Evolutionary conservation across 2,329 filamentous ascomycete genomes (phyloP).

Genomic region (Aurifilum marmelostoma): DNA sequence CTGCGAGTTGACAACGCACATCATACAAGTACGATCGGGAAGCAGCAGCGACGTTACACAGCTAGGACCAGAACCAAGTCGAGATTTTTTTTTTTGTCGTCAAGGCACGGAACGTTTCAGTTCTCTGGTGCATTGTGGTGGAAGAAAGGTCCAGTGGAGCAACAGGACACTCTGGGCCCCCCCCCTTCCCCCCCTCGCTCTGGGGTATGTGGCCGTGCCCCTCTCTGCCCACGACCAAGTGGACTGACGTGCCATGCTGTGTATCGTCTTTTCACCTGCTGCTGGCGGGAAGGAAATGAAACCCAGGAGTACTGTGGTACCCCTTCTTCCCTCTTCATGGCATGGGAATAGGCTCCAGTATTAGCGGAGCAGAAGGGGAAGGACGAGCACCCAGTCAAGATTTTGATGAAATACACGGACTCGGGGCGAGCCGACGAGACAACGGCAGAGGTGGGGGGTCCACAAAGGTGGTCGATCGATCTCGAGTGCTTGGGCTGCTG

Average conservation of each 20-base stretch:
- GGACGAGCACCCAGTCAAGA: constrained; percentile 1
- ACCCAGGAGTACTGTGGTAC: not conserved
- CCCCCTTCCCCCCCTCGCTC: no score
- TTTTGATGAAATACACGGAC: constrained; percentile 17
- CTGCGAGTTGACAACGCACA: constrained; percentile 16
- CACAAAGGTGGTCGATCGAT: constrained; percentile 18
- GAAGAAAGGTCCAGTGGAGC: not conserved
- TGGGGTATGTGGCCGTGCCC: not conserved
- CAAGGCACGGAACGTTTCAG: not conserved
- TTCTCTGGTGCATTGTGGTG: no score
- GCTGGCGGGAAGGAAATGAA: not conserved
- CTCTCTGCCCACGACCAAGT: not conserved
- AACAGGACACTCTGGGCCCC: not conserved
- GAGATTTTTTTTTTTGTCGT: not conserved
- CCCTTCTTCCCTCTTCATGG: not conserved
- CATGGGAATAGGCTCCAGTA: not conserved
- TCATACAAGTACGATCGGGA: constrained; percentile 7
- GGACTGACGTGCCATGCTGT: no score
- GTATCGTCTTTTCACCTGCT: not conserved
- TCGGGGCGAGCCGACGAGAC: constrained; percentile 29
- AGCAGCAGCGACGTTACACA: constrained; percentile 1
- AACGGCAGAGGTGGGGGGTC: constrained; percentile 4
- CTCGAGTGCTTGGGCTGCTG: constrained; percentile 10
- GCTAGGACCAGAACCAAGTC: not conserved
- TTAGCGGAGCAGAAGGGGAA: not conserved